Conservation (phyloP, 768 basidiomycete genomes). For the Rhodotorula diobovata region DNA sequence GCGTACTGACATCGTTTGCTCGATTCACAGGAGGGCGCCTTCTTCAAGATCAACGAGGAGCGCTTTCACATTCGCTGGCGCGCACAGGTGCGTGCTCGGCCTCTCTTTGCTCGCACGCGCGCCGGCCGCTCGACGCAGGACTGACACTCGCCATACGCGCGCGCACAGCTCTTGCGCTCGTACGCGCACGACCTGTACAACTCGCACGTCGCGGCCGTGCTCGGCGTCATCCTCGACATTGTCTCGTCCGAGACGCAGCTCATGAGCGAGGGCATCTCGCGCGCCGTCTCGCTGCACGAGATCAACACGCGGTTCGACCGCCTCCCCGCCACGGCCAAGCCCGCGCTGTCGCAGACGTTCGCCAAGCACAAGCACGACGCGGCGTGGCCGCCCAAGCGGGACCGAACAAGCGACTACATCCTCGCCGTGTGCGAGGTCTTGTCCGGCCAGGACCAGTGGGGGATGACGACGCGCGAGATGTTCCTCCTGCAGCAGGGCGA, state of each 20-base stretch:
- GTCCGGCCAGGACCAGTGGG: slow-evolving; percentile 24
- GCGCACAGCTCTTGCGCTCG: slow-evolving; percentile 64
- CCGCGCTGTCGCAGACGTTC: slow-evolving; percentile 32
- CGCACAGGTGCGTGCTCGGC: slow-evolving; percentile 6
- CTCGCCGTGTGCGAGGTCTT: slow-evolving; percentile 31
- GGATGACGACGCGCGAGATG: slow-evolving; percentile 14
- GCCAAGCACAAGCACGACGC: slow-evolving; percentile 7
- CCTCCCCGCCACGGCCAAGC: slow-evolving; percentile 1
- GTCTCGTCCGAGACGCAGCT: slow-evolving; percentile 17
- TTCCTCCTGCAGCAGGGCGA: slow-evolving; percentile 27
- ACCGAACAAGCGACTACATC: slow-evolving; percentile 16
- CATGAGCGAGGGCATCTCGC: slow-evolving; percentile 11
- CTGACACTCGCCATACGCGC: not conserved
- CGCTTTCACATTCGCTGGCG: slow-evolving; percentile 81
- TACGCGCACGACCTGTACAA: slow-evolving; percentile 79
- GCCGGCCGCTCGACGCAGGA: too few species aligned
- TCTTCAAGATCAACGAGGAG: slow-evolving; percentile 82
- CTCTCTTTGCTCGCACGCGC: too few species aligned
- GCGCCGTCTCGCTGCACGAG: slow-evolving; percentile 40
- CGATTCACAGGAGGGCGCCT: slow-evolving; percentile 54
- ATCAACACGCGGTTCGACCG: slow-evolving; percentile 37
- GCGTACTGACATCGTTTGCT: not conserved
- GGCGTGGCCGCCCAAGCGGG: slow-evolving; percentile 18
- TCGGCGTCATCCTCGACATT: slow-evolving; percentile 34
- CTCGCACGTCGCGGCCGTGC: slow-evolving; percentile 43